Conservation (phyloP, 2,329 filamentous ascomycete genomes). For the Penicillium occitanis region DNA sequence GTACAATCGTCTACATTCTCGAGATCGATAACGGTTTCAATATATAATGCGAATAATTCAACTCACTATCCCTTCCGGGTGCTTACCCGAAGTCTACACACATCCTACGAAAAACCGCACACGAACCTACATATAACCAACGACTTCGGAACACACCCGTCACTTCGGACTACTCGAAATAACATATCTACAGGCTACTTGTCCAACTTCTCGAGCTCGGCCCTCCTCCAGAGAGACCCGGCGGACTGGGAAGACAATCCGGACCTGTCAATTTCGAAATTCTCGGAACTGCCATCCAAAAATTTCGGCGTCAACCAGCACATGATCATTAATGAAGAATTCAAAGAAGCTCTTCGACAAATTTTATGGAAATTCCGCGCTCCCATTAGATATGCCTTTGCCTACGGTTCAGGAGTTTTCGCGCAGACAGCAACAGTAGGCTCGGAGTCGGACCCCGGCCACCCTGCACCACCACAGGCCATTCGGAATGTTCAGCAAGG, state of each 20-base stretch:
- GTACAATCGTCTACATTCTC: neutral
- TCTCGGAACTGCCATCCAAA: constrained; percentile 72
- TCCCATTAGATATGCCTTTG: constrained; percentile 93
- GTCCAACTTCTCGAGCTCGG: constrained; percentile 22
- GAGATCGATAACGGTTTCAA: neutral
- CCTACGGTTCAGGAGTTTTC: constrained; percentile 96
- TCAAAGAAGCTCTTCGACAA: constrained; percentile 83
- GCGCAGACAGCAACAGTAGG: constrained; percentile 63
- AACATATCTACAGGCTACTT: constrained; percentile 4
- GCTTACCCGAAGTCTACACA: constrained; percentile 8
- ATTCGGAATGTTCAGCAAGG: constrained; percentile 83
- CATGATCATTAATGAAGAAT: constrained; percentile 92
- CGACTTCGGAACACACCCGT: neutral
- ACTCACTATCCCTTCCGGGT: constrained; percentile 4
- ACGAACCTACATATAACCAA: constrained; percentile 1
- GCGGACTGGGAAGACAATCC: constrained; percentile 74
- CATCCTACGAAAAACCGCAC: constrained; percentile 1
- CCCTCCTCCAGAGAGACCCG: constrained; percentile 26
- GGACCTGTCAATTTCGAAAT: constrained; percentile 68
- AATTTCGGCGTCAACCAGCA: constrained; percentile 95
- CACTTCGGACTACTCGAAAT: neutral
- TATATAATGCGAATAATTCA: neutral
- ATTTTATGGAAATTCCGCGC: constrained; percentile 90
- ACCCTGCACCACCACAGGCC: constrained; percentile 77
- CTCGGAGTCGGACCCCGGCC: constrained; percentile 49